Conservation (phyloP, 495 filamentous ascomycete genomes). For the Xylaria intraflava region DNA sequence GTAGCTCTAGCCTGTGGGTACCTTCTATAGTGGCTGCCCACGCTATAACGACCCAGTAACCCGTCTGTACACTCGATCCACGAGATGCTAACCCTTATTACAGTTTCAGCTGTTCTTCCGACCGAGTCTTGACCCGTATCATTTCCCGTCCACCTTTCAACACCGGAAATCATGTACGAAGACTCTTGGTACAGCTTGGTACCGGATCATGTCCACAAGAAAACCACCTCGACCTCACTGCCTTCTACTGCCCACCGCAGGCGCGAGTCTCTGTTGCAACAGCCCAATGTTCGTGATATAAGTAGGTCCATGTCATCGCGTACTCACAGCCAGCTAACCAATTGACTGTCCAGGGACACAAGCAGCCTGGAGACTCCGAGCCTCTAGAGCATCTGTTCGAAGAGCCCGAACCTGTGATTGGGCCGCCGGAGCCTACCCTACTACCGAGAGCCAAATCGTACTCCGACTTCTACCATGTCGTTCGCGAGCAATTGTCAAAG, state of each 20-base stretch:
- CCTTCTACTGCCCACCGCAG: conserved; percentile 45
- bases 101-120: no score
- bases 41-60: no score
- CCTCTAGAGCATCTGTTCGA: conserved; percentile 44
- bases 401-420: conserved; percentile 41
- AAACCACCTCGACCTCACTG: conserved; percentile 32
- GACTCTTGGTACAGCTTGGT: conserved; percentile 68
- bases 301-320: not conserved
- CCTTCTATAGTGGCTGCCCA: no score
- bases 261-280: conserved; percentile 59
- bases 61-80: no score
- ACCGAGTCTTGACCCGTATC: not conserved
- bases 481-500: conserved; percentile 48
- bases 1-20: no score
- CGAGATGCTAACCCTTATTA: no score
- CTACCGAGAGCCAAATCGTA: conserved; percentile 66
- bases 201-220: conserved; percentile 44
- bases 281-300: conserved; percentile 53
- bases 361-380: conserved; percentile 32
- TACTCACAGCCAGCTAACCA: conserved; percentile 15
- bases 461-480: conserved; percentile 63
- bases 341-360: conserved; percentile 25
- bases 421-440: conserved; percentile 57
- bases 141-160: not conserved
- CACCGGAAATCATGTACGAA: conserved; percentile 54